A percentile compares a stretch with the other conserved stretches of the same genome.
Conservation (phyloP, 129 eudicot genomes). For the Solidago caesia region DNA sequence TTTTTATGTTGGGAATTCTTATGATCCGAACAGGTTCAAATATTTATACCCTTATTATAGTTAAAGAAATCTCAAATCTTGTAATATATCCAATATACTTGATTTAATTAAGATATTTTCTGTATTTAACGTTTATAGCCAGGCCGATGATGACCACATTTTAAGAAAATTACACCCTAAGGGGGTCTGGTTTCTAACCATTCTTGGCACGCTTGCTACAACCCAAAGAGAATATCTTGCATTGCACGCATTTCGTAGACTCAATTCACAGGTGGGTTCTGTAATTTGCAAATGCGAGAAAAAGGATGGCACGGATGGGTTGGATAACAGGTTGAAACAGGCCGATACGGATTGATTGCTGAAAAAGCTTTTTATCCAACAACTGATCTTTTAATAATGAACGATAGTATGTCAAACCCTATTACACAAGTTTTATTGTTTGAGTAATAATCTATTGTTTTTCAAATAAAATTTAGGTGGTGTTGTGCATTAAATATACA, state of each 20-base stretch:
- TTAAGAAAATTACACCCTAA: slow-evolving; percentile 68
- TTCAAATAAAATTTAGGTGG: no score
- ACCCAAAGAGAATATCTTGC: slow-evolving; percentile 93
- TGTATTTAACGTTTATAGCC: slow-evolving; percentile 37
- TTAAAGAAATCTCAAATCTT: background rate
- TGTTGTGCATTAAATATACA: no score
- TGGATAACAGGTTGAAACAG: background rate
- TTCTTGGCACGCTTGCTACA: slow-evolving; percentile 92
- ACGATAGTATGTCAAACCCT: no score
- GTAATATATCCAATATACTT: background rate
- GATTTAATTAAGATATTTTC: slow-evolving; percentile 14
- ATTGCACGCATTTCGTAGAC: slow-evolving; percentile 92
- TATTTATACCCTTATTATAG: background rate
- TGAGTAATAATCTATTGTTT: no score
- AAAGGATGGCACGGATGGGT: background rate
- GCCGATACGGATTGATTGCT: background rate
- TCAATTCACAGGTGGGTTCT: slow-evolving; percentile 69
- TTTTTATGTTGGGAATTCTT: slow-evolving; percentile 86
- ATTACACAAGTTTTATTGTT: no score
- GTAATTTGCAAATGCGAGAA: slow-evolving; percentile 8
- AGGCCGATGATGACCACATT: slow-evolving; percentile 69
- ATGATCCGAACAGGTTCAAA: slow-evolving; percentile 67
- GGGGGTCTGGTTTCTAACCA: slow-evolving; percentile 77
- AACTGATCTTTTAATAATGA: background rate
- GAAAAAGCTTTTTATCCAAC: background rate